These are phyloP conservation scores for Metarhizium sp. DNA, from an alignment of 2,329 filamentous ascomycete genomes.

Conservation along the genomic window DNA sequence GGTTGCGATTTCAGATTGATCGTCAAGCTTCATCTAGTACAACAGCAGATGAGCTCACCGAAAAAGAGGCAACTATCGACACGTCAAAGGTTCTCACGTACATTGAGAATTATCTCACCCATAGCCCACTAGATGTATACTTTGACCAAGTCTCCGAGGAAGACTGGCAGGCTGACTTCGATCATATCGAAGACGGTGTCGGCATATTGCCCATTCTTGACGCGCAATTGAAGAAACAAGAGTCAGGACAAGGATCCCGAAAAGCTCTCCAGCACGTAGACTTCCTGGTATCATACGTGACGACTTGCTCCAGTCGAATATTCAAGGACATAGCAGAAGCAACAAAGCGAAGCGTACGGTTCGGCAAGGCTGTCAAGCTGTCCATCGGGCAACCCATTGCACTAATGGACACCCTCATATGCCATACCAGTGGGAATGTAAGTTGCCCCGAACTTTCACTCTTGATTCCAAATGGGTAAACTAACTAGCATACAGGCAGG, in stretches of 20 bases:
- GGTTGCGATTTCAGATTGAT: constrained; percentile 79
- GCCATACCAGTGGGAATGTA: constrained; percentile 22
- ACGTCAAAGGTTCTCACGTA: constrained; percentile 66
- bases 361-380: constrained; percentile 46
- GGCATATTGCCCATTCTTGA: constrained; percentile 39
- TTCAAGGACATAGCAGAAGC: constrained; percentile 62
- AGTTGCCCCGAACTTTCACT: constrained; percentile 9
- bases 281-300: constrained; percentile 52
- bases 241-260: constrained; percentile 34
- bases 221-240: constrained; percentile 37
- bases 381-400: constrained; percentile 33
- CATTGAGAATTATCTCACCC: constrained; percentile 59
- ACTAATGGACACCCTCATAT: constrained; percentile 51
- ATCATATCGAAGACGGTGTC: constrained; percentile 32
- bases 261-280: constrained; percentile 51
- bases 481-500: constrained; percentile 20
- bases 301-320: constrained; percentile 47
- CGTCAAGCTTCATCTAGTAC: constrained; percentile 55
- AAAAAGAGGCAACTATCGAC: constrained; percentile 70
- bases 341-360: constrained; percentile 57
- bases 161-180: constrained; percentile 39
- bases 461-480: neutral
- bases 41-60: constrained; percentile 60
- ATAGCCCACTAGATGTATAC: constrained; percentile 55
- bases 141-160: constrained; percentile 41